phyloP scores from a whole-genome alignment of 176 grass and related monocot species.

The Musa troglodytarum region DNA sequence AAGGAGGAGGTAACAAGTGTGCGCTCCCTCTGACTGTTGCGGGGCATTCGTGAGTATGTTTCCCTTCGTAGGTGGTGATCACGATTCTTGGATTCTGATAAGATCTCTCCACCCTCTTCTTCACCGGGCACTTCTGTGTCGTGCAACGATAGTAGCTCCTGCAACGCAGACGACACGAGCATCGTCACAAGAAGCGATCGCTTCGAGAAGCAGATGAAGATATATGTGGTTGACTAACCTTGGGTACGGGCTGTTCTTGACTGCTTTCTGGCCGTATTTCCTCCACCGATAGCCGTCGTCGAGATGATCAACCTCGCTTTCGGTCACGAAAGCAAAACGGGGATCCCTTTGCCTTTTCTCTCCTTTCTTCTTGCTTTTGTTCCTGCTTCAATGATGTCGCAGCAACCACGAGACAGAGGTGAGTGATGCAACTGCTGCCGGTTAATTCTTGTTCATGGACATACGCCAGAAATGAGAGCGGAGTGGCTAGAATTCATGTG shows the following conservation, averaged over 20 bases:
- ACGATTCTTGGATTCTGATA: constrained; percentile 64
- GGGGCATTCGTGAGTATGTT: constrained; percentile 75
- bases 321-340: constrained; percentile 91
- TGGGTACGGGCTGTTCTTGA: constrained; percentile 98
- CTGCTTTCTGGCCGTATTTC: constrained; percentile 98
- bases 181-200: not conserved
- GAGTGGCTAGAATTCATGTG: too few species aligned
- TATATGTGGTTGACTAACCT: constrained; percentile 29
- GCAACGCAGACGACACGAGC: not conserved
- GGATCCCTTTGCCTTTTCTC: constrained; percentile 79
- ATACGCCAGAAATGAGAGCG: too few species aligned
- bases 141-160: constrained; percentile 99
- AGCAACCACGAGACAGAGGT: too few species aligned
- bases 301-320: constrained; percentile 95
- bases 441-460: too few species aligned
- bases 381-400: constrained; percentile 13
- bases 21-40: constrained; percentile 61
- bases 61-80: constrained; percentile 96
- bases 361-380: constrained; percentile 37
- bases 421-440: too few species aligned
- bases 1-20: constrained; percentile 49
- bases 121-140: constrained; percentile 83
- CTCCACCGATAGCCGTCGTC: constrained; percentile 98
- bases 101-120: constrained; percentile 96
- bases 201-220: not conserved